phyloP scores from a whole-genome alignment of 2,329 filamentous ascomycete genomes.

The Aspergillus carbonarius region DNA sequence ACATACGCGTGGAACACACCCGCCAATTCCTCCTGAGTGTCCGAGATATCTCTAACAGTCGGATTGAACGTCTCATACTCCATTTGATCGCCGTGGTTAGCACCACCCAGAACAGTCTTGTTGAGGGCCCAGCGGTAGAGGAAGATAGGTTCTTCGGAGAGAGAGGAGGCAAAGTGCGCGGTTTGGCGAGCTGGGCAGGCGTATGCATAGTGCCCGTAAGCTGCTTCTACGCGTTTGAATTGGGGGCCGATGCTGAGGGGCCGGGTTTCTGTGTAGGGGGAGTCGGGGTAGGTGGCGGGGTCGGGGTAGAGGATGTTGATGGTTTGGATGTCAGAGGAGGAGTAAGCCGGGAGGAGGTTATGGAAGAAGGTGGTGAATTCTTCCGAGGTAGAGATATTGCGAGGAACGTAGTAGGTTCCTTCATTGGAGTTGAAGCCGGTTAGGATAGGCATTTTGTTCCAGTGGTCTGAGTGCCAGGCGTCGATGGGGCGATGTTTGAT shows the following conservation, averaged over 20 bases:
- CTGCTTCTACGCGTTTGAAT: constrained; percentile 53
- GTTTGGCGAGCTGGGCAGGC: constrained; percentile 51
- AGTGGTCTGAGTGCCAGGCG: constrained; percentile 56
- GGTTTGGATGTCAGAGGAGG: constrained; percentile 51
- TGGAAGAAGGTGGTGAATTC: constrained; percentile 63
- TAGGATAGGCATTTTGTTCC: constrained; percentile 61
- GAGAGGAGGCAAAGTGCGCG: constrained; percentile 37
- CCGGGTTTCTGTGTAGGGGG: constrained; percentile 27
- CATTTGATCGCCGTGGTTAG: constrained; percentile 52
- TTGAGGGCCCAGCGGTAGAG: constrained; percentile 57
- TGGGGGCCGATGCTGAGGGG: constrained; percentile 45
- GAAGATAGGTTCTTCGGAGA: constrained; percentile 43
- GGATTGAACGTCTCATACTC: constrained; percentile 48
- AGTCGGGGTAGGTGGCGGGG: constrained; percentile 42
- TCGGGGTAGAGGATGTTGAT: constrained; percentile 65
- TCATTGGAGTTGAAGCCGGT: constrained; percentile 72
- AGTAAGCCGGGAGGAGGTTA: constrained; percentile 59
- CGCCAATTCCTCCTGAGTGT: constrained; percentile 44
- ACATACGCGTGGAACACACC: constrained; percentile 49
- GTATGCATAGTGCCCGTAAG: constrained; percentile 53
- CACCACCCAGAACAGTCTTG: constrained; percentile 44
- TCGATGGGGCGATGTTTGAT: constrained; percentile 59
- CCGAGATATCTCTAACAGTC: constrained; percentile 35
- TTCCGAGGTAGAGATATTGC: constrained; percentile 44
- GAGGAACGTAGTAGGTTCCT: constrained; percentile 63